These are phyloP conservation scores for Sporobolomyces roseus DNA, from an alignment of 768 basidiomycete species.

Conservation along the genomic window DNA sequence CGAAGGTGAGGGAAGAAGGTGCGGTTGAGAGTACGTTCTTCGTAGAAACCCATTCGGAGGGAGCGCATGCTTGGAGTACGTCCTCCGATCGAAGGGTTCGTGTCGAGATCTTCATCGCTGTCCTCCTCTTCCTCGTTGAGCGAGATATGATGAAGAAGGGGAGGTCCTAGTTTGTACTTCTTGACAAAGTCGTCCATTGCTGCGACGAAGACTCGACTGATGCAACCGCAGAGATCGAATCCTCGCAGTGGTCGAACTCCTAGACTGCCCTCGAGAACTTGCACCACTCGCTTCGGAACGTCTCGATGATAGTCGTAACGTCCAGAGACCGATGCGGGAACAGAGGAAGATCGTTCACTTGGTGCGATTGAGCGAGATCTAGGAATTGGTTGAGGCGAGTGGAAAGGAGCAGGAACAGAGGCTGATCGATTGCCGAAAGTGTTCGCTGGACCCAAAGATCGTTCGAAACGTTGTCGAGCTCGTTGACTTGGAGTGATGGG, in stretches of 20 bases:
- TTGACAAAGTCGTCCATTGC: constrained; percentile 78
- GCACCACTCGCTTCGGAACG: constrained; percentile 47
- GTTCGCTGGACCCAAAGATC: constrained; percentile 7
- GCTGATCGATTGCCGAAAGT: constrained; percentile 10
- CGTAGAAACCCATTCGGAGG: constrained; percentile 12
- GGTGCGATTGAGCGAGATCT: constrained; percentile 11
- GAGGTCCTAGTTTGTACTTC: constrained; percentile 52
- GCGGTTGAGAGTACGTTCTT: constrained; percentile 30
- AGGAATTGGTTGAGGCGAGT: neutral
- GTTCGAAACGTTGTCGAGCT: neutral
- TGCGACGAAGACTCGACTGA: constrained; percentile 81
- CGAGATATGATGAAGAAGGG: constrained; percentile 49
- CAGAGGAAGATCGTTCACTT: constrained; percentile 32
- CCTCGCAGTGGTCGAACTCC: constrained; percentile 64
- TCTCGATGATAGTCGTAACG: constrained; percentile 15
- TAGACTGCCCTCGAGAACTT: constrained; percentile 57
- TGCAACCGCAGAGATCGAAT: constrained; percentile 89
- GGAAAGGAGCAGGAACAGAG: constrained; percentile 24
- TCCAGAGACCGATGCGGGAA: constrained; percentile 25
- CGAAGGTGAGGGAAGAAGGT: constrained; percentile 52
- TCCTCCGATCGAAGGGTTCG: constrained; percentile 42
- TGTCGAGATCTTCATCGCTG: constrained; percentile 50
- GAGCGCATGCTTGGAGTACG: constrained; percentile 50
- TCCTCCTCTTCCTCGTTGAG: constrained; percentile 48
- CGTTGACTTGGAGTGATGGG: constrained; percentile 4